phyloP scores from a whole-genome alignment of 441 rosid species.

The Isatis lusitanica region DNA sequence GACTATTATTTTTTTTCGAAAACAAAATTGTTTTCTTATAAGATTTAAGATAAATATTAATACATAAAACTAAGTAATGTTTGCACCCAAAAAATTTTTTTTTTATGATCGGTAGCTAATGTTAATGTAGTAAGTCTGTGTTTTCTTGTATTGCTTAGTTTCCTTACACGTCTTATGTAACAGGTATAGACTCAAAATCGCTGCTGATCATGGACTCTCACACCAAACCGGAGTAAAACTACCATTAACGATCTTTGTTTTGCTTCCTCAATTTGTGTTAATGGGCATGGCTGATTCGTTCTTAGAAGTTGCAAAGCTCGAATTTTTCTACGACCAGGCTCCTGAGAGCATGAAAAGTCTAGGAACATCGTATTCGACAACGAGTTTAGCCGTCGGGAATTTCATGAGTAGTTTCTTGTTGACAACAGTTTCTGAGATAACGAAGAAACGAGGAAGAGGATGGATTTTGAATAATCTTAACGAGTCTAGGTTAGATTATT shows the following conservation, averaged over 20 bases:
- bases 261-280: conserved; percentile 81
- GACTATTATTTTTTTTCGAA: too few relatives aligned
- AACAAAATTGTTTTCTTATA: too few relatives aligned
- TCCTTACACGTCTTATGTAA: not conserved
- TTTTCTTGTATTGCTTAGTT: not conserved
- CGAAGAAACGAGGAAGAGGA: conserved; percentile 47
- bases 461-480: conserved; percentile 85
- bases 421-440: conserved; percentile 57
- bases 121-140: not conserved
- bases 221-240: conserved; percentile 50
- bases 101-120: too few relatives aligned
- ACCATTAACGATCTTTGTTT: conserved; percentile 61
- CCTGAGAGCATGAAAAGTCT: conserved; percentile 94
- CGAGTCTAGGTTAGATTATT: conserved; percentile 63
- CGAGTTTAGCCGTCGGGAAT: conserved; percentile 66
- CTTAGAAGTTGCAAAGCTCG: conserved; percentile 75
- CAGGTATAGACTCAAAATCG: conserved; percentile 56
- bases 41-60: not conserved
- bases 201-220: conserved; percentile 51
- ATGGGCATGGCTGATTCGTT: conserved; percentile 90
- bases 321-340: conserved; percentile 93
- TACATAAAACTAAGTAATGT: not conserved
- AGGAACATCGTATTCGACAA: conserved; percentile 67
- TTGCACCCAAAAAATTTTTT: too few relatives aligned
- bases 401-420: conserved; percentile 78